A percentile compares a stretch with the other conserved stretches of the same genome.
These are phyloP conservation scores for Sonneratia caseolaris DNA, from an alignment of 345 rosid genomes.

Conservation along the genomic window DNA sequence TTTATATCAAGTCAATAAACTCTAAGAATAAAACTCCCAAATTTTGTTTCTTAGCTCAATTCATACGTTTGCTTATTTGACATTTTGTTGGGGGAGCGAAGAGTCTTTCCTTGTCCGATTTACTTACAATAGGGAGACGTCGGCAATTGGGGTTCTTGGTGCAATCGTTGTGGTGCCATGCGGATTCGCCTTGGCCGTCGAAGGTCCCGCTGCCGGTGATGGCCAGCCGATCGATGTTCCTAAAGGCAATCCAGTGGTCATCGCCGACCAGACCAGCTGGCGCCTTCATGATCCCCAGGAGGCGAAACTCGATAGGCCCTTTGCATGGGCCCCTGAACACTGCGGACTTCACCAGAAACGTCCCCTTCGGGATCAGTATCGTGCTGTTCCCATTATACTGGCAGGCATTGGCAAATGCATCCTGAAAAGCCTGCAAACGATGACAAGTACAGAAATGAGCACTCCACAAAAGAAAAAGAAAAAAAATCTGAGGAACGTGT, in stretches of 20 bases:
- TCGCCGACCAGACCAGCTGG: background rate
- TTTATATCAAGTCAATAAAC: too few relatives aligned
- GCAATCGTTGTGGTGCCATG: conserved; percentile 19
- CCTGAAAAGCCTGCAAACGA: background rate
- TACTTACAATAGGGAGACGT: conserved; percentile 14
- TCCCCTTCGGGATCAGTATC: conserved; percentile 16
- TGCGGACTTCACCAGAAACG: conserved; percentile 8
- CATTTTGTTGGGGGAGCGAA: too few relatives aligned
- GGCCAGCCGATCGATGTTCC: conserved; percentile 3
- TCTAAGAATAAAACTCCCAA: too few relatives aligned
- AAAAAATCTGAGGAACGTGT: too few relatives aligned
- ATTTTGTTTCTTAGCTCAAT: too few relatives aligned
- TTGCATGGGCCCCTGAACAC: conserved; percentile 18
- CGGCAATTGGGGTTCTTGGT: conserved; percentile 2
- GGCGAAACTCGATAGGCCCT: conserved; percentile 3
- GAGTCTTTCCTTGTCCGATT: background rate
- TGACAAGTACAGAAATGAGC: too few relatives aligned
- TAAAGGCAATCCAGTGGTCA: conserved; percentile 17
- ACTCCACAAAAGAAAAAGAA: too few relatives aligned
- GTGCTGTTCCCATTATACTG: background rate
- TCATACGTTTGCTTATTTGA: too few relatives aligned
- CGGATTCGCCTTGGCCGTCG: conserved; percentile 23
- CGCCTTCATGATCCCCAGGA: conserved; percentile 15
- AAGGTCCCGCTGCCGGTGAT: conserved; percentile 19
- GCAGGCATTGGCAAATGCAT: conserved; percentile 15